Base-by-base conservation (phyloP, 2,329 filamentous ascomycete genomes). In the Alternaria sp. region DNA sequence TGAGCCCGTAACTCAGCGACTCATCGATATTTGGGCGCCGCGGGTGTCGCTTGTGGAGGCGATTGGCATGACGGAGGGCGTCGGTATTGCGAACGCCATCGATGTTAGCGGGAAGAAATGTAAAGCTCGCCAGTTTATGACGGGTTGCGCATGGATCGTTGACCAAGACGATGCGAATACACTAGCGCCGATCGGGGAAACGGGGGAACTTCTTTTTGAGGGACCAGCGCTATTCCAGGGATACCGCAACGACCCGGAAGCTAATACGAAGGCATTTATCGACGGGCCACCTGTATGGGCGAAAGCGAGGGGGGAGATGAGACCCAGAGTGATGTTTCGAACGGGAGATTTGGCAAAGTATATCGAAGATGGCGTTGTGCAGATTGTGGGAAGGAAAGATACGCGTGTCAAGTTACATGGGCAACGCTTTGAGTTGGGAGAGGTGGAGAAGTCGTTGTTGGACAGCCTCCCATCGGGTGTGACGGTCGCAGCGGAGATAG, bases 21-120 rank as follows among this genome's bases (percentile, higher is more conserved):
- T 59, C 49, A 59, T 59, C 9, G 43, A 59, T 19, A 47, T 54
- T 26, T 59, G 57, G 57, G 57, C 57, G 11, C 57, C 57, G 19
- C 57, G 26, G 19, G 25, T 59, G 12, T 46, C 57, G 28, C 50
- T 59, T 43, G 19, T 59, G 17, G 57, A 59, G 17, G 57, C 57
- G 11, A 54, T 58, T n/a, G 55, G 55, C 6, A 58, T 58, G 55
- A 58, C 55, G 11, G 55, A 58, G 17, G 55, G 55, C n/a, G 55
- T 58, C 3, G 46, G 55, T 8, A 58, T 58, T 13, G 45, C 46
- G 5, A 58, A 58, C n/a, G 25, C 47, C n/a, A 28, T 58, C n/a
- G 55, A 58, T 11, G 26, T 47, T 2, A 51, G 55, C 6, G 55
- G 55, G 30, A 51, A 58, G 30, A 58, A 58, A 32, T 28, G 30